Conservation (phyloP, 2,329 filamentous ascomycete genomes). For the Alternaria ethzedia region DNA sequence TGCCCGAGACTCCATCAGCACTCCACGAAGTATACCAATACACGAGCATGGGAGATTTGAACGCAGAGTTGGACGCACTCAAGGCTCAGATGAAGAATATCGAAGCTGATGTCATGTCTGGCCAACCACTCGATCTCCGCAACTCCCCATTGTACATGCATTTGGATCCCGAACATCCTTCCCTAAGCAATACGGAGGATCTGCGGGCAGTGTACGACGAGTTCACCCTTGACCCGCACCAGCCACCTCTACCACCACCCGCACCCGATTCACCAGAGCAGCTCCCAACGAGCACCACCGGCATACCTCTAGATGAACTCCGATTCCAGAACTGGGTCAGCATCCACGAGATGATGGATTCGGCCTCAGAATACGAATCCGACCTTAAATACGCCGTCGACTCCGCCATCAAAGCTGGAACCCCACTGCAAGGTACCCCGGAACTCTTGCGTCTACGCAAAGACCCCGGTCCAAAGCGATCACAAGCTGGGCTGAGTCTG, state of each 20-base stretch:
- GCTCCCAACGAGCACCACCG: conserved; percentile 39
- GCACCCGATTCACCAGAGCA: conserved; percentile 9
- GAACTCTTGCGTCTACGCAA: conserved; percentile 7
- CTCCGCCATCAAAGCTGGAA: conserved; percentile 15
- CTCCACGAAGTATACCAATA: conserved; percentile 1
- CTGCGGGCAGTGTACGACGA: conserved; percentile 53
- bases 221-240: conserved; percentile 50
- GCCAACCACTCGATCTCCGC: conserved; percentile 44
- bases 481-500: not conserved
- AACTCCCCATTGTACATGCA: conserved; percentile 47
- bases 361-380: conserved; percentile 39
- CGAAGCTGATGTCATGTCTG: conserved; percentile 40
- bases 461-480: not conserved
- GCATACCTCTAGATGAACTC: conserved; percentile 53
- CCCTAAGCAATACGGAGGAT: conserved; percentile 33
- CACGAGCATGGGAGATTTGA: conserved; percentile 25
- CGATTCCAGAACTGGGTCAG: conserved; percentile 59
- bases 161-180: conserved; percentile 32
- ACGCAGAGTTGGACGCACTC: conserved; percentile 25
- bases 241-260: conserved; percentile 29
- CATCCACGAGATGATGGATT: conserved; percentile 54
- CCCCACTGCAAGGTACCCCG: conserved; percentile 6
- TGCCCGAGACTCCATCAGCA: not conserved
- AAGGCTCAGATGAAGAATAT: conserved; percentile 36
- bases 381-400: conserved; percentile 7